phyloP scores from a whole-genome alignment of 2,329 filamentous ascomycete species.

The Incumbomyces delicatus region DNA sequence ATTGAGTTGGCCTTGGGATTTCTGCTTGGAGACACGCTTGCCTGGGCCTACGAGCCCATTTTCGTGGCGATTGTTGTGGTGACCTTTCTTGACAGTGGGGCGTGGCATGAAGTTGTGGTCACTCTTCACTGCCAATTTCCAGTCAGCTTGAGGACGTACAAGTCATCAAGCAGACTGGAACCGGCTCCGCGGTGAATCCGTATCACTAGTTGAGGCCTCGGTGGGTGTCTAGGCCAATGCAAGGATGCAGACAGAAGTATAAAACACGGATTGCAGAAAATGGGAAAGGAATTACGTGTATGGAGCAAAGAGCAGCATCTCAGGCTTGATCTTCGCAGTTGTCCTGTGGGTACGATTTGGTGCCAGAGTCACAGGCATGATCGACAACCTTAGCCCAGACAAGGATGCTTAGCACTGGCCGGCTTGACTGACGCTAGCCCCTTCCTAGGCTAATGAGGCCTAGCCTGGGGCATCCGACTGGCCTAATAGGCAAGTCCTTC shows the following conservation, averaged over 20 bases:
- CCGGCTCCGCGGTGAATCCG: slow-evolving; percentile 10
- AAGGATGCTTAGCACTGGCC: neutral
- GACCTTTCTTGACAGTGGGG: slow-evolving; percentile 45
- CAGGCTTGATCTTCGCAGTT: neutral
- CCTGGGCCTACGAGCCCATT: slow-evolving; percentile 75
- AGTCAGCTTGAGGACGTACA: slow-evolving; percentile 22
- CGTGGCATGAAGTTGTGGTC: slow-evolving; percentile 37
- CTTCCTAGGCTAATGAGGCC: too few species aligned
- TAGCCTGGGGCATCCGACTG: too few species aligned
- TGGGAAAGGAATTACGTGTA: neutral
- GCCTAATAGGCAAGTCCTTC: too few species aligned
- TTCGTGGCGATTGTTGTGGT: slow-evolving; percentile 70
- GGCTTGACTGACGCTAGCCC: neutral
- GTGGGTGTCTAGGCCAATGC: neutral
- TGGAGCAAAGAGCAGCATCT: neutral
- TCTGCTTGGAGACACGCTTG: slow-evolving; percentile 55
- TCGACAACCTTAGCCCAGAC: neutral
- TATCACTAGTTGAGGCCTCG: neutral
- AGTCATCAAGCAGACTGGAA: slow-evolving; percentile 23
- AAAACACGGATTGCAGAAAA: neutral
- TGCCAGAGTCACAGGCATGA: neutral
- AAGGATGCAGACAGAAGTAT: neutral
- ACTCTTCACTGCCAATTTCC: slow-evolving; percentile 12
- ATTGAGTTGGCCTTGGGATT: slow-evolving; percentile 47
- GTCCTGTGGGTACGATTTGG: neutral